Base-by-base conservation (phyloP, 1,139 yeast species). In the Candida anutae region DNA sequence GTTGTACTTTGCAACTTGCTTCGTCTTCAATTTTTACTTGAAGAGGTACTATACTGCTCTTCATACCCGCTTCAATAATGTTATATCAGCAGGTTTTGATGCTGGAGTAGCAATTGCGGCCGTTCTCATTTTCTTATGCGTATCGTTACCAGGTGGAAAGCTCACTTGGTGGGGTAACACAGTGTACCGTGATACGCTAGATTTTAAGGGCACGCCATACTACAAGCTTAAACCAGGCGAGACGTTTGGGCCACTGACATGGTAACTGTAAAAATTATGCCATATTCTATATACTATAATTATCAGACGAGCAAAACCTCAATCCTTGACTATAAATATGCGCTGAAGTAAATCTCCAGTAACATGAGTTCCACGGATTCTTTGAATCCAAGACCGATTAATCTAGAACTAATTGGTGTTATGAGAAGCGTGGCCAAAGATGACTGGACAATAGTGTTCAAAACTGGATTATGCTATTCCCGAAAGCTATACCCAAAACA, bases 11-110 rank as follows among this genome's bases (percentile, higher is more conserved):
- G 49, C 56, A 4, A 67, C 69, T 18, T 74, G 78, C 22, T 55
- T 70, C 28, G 36, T 57, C n/a, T 74, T 73, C 48, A 71, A 70
- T 28, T 72, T 54, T 50, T 63, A 55, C 48, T 47, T 74, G 35
- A 69, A 69, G 40, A 58, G 67, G 27, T 55, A 54, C 37, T 68
- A 63, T 55, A 34, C 33, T 6, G 29, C 27, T 9, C 46, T 43
- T 40, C 50, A 45, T 32, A 37, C 48, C 16, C 41, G 44, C 26
- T 49, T 46, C 34, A 50, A 43, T 30, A 43, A 42, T 26, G 45
- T 48, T 15, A 41, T 50, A 22, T 44, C 55, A 4, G 53, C 52
- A 4, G 45, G 40, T 3, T 40, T 44, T 14, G 48, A 43, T 30
- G 42, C 43, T 17, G 52, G 52, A 1, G 45, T 44, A 15, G 50